Conservation (phyloP, 768 basidiomycete species). For the Suillus bovinus region DNA sequence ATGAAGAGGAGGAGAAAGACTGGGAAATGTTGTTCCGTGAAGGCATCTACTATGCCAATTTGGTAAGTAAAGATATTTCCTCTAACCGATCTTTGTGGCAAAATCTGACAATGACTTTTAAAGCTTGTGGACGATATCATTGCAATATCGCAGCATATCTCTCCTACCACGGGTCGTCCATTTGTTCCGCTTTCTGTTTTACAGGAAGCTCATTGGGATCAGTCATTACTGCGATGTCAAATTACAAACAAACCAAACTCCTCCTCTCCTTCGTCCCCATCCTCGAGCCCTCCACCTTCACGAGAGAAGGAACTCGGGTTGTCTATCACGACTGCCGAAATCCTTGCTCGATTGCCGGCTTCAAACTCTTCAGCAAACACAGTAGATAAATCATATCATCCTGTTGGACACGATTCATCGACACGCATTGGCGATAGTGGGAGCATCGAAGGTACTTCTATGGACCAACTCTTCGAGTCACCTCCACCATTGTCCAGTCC, state of each 20-base stretch:
- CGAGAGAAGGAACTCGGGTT: slow-evolving; percentile 69
- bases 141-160: slow-evolving; percentile 70
- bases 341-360: slow-evolving; percentile 37
- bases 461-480: slow-evolving; percentile 69
- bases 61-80: slow-evolving; percentile 60
- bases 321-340: slow-evolving; percentile 51
- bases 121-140: slow-evolving; percentile 83
- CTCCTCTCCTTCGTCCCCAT: slow-evolving; percentile 27
- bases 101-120: slow-evolving; percentile 10
- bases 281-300: slow-evolving; percentile 35
- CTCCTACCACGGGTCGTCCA: slow-evolving; percentile 63
- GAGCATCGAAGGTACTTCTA: slow-evolving; percentile 51
- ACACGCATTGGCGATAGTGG: slow-evolving; percentile 73
- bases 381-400: slow-evolving; percentile 49
- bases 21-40: slow-evolving; percentile 70
- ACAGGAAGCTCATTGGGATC: slow-evolving; percentile 80
- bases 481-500: slow-evolving; percentile 23
- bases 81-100: neutral
- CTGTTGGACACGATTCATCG: slow-evolving; percentile 69
- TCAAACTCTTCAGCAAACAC: slow-evolving; percentile 17
- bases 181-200: slow-evolving; percentile 69
- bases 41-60: slow-evolving; percentile 84
- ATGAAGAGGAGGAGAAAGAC: slow-evolving; percentile 65
- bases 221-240: slow-evolving; percentile 63
- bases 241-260: slow-evolving; percentile 44